phyloP scores from a whole-genome alignment of 2,329 filamentous ascomycete species.

The Neoarthrinium moseri region DNA sequence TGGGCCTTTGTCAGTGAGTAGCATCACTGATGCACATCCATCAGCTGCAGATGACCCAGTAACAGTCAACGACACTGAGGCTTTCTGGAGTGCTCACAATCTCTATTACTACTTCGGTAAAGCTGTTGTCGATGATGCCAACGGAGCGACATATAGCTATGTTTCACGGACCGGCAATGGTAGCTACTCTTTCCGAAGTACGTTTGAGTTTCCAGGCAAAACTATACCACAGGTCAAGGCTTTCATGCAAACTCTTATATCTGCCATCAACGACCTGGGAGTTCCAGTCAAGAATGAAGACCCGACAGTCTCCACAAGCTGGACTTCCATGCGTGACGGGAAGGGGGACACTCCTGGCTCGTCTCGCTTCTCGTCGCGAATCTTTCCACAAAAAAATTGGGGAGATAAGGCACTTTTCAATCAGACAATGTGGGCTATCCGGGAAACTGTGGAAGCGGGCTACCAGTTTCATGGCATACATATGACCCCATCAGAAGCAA shows the following conservation, averaged over 20 bases:
- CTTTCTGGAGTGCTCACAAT: slow-evolving; percentile 30
- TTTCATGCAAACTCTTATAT: slow-evolving; percentile 32
- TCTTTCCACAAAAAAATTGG: slow-evolving; percentile 29
- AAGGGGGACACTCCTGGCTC: slow-evolving; percentile 26
- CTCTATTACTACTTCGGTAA: slow-evolving; percentile 31
- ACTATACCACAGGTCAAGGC: slow-evolving; percentile 16
- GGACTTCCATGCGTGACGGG: slow-evolving; percentile 24
- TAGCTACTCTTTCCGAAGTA: slow-evolving; percentile 24
- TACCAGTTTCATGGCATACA: slow-evolving; percentile 32
- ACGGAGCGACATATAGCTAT: slow-evolving; percentile 35
- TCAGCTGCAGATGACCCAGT: neutral
- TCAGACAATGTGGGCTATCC: slow-evolving; percentile 28
- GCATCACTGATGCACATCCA: too few relatives aligned
- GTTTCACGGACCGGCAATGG: slow-evolving; percentile 24
- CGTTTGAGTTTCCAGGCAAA: slow-evolving; percentile 30
- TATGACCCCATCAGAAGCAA: slow-evolving; percentile 26
- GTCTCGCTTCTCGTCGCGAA: slow-evolving; percentile 30
- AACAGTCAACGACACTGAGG: slow-evolving; percentile 6
- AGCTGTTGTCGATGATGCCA: slow-evolving; percentile 32
- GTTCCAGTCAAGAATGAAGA: slow-evolving; percentile 26
- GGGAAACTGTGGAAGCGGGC: slow-evolving; percentile 33
- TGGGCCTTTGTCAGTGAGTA: too few relatives aligned
- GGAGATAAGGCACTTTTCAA: slow-evolving; percentile 24
- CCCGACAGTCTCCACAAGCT: slow-evolving; percentile 23
- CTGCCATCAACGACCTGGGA: slow-evolving; percentile 28